These are phyloP conservation scores for Talaromyces sp. DNA, from an alignment of 2,329 filamentous ascomycete species.

Conservation along the genomic window DNA sequence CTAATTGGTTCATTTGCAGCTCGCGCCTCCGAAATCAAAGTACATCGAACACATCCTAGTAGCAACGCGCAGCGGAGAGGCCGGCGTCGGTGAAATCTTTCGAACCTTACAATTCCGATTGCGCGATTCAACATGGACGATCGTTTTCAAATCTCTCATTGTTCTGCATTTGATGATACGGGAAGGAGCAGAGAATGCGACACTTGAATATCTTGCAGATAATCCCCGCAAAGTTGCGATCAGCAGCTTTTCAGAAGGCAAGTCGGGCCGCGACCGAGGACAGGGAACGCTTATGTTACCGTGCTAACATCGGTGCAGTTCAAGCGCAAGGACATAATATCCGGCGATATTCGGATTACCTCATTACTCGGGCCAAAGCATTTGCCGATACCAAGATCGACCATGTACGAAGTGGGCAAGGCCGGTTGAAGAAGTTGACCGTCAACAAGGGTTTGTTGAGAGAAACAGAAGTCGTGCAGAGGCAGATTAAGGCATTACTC, in stretches of 20 bases:
- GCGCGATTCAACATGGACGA: slow-evolving; percentile 98
- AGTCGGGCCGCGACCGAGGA: slow-evolving; percentile 31
- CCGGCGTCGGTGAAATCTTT: slow-evolving; percentile 93
- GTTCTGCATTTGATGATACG: slow-evolving; percentile 97
- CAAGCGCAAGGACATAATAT: slow-evolving; percentile 96
- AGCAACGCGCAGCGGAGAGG: slow-evolving; percentile 90
- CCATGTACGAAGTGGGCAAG: slow-evolving; percentile 80
- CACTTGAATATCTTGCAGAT: slow-evolving; percentile 76
- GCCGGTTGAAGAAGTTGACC: slow-evolving; percentile 75
- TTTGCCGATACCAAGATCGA: slow-evolving; percentile 83
- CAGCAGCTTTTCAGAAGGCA: slow-evolving; percentile 88
- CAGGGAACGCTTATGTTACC: not conserved
- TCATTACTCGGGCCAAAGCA: slow-evolving; percentile 75
- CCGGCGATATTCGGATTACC: slow-evolving; percentile 82
- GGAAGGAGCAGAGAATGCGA: slow-evolving; percentile 86
- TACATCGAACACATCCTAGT: slow-evolving; percentile 98
- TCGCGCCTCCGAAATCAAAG: slow-evolving; percentile 95
- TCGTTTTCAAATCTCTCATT: slow-evolving; percentile 96
- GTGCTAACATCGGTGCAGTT: slow-evolving; percentile 55
- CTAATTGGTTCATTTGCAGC: slow-evolving; percentile 49
- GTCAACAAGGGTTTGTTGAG: slow-evolving; percentile 90
- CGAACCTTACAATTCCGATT: slow-evolving; percentile 82
- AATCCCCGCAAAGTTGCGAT: slow-evolving; percentile 81
- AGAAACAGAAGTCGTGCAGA: slow-evolving; percentile 87
- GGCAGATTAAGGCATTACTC: slow-evolving; percentile 78